phyloP scores from a whole-genome alignment of 2,329 filamentous ascomycete species.

The Botryosphaeria dothidea region DNA sequence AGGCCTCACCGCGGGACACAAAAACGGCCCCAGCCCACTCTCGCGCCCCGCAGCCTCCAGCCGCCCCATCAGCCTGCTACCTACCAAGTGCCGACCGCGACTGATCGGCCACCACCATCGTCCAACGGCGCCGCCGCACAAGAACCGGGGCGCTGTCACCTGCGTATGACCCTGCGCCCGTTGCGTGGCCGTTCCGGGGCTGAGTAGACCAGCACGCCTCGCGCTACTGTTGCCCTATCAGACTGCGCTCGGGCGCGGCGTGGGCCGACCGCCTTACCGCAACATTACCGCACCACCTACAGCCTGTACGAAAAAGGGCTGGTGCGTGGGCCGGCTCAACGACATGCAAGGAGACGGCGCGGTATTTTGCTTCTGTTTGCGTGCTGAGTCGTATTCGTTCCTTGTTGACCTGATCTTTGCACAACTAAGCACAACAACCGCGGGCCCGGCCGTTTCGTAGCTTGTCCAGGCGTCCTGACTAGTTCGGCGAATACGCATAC shows the following conservation, averaged over 20 bases:
- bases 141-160: not conserved
- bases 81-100: not conserved
- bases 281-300: too few species aligned
- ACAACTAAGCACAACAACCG: not conserved
- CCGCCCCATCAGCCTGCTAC: not conserved
- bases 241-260: not conserved
- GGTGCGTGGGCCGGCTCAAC: not conserved
- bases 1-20: not conserved
- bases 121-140: not conserved
- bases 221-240: slow-evolving; percentile 1
- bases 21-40: not conserved
- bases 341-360: not conserved
- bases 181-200: slow-evolving; percentile 5
- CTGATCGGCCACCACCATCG: not conserved
- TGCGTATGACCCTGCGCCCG: not conserved
- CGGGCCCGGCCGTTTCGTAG: not conserved
- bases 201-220: not conserved
- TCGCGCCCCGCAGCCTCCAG: not conserved
- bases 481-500: not conserved
- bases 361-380: not conserved
- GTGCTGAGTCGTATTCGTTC: not conserved
- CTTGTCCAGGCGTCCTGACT: not conserved
- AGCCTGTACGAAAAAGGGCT: not conserved
- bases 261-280: slow-evolving; percentile 1
- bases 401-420: not conserved